phyloP scores from a whole-genome alignment of 371 early-diverging fungal genomes.

The Mortierella sp. region DNA sequence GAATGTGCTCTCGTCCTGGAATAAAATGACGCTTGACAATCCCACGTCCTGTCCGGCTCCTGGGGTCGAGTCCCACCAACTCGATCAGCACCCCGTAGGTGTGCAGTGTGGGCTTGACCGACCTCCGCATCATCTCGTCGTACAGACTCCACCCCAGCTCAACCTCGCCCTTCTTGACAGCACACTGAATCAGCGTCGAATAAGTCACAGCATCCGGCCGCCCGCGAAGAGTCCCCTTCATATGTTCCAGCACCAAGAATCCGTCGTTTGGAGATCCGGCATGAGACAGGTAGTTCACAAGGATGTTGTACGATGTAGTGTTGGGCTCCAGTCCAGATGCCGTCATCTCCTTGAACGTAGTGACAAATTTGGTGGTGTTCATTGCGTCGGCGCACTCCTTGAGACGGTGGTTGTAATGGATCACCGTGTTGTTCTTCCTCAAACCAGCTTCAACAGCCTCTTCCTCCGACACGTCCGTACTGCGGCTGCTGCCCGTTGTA shows the following conservation, averaged over 20 bases:
- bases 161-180: slow-evolving; percentile 20
- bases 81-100: slow-evolving; percentile 39
- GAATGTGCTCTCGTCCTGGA: slow-evolving; percentile 18
- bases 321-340: slow-evolving; percentile 27
- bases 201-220: slow-evolving; percentile 38
- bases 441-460: neutral
- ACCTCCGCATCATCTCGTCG: slow-evolving; percentile 34
- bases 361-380: slow-evolving; percentile 25
- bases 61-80: slow-evolving; percentile 38
- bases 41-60: slow-evolving; percentile 19
- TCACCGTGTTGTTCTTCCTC: slow-evolving; percentile 11
- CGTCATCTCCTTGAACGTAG: slow-evolving; percentile 13
- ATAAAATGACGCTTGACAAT: slow-evolving; percentile 20
- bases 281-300: slow-evolving; percentile 15
- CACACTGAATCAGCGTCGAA: slow-evolving; percentile 32
- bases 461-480: neutral
- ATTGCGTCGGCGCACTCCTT: slow-evolving; percentile 20
- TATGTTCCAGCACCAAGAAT: slow-evolving; percentile 31
- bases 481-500: no score
- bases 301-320: slow-evolving; percentile 38
- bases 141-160: slow-evolving; percentile 49
- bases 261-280: slow-evolving; percentile 26
- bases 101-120: slow-evolving; percentile 23
- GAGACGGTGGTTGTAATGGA: slow-evolving; percentile 40
- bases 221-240: slow-evolving; percentile 20